Base-by-base conservation (phyloP, 441 rosid species). In the Pelargonium fulgidum region DNA sequence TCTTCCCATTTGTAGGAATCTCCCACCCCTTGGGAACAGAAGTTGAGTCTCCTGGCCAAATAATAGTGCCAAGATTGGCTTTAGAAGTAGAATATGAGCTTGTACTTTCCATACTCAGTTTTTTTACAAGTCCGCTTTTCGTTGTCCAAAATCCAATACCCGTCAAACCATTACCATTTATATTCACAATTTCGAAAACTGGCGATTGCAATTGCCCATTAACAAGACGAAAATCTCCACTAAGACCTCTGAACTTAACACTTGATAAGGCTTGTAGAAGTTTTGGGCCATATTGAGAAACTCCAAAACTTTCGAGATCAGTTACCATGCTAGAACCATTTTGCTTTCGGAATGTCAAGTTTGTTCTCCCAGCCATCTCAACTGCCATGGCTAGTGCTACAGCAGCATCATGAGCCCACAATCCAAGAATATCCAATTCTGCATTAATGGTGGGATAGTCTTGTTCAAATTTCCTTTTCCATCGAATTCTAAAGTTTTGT, bases 21-120 rank as follows among this genome's bases (percentile, higher is more conserved):
- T 84, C 82, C 91, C 89, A 86, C 3, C 94, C 93, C 66, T 42
- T 85, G 0, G 92, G 89, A 62, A 69, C 3, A 22, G 0, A 66
- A 39, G 10, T 59, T 0, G 79, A 14, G 63, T 85, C 86, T 56
- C 96, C 91, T 1, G 90, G 90, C 97, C 95, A 87, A 29, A 80
- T 76, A n/a, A 86, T 75, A 0, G 74, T 2, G 20, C 75, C 70
- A 3, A 89, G 78, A 65, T 73, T 81, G 68, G 73, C 72, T 73
- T 71, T 71, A 6, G 86, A 79, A 62, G 70, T 77, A 0, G 84
- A 82, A 62, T 78, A 59, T 0, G 5, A 74, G 45, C 63, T 77
- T 3, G 0, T 7, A 0, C 68, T 78, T 54, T 39, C 3, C 42
- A 48, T 2, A 58, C 39, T 2, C 29, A 87, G 41, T 26, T 56